Base-by-base conservation (phyloP, 768 basidiomycete species). In the Cystofilobasidium bisporidii region DNA sequence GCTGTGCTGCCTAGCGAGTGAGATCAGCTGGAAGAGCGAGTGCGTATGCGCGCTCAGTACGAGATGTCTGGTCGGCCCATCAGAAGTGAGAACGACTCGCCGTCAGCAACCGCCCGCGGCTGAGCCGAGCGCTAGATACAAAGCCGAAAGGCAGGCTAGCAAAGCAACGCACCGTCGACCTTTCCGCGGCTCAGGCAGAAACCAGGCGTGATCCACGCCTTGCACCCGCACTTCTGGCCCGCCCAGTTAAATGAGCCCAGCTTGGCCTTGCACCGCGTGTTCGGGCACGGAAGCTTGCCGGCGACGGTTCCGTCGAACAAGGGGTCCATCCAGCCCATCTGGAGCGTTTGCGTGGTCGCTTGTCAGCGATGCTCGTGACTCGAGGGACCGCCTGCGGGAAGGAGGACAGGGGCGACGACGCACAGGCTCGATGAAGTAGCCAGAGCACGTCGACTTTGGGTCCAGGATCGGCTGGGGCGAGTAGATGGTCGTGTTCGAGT, bases 191-290 rank as follows among this genome's bases (percentile, higher is more conserved):
- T 45, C 30, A 43, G 40, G 30, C 45, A 61, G 26, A 61, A 47
- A 6, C 40, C 91, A 53, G 92, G 92, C 12, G 86, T 86, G 32
- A 94, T 88, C 92, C 92, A 97, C 73, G 86, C 84, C 72, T 86
- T 88, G 74, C 92, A 97, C 28, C 89, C 87, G 74, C 92, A 94
- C 73, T 86, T 84, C 33, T 89, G 85, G 0, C 94, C 94, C 6
- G 92, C 91, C 96, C 96, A 99, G 75, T 96, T 92, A 72, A 86
- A 98, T 75, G 89, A 96, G 2, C 96, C 96, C 22, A 99, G 81
- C 79, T 99, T 99, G 30, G 84, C 85, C 3, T 82, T 82, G 73
- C 96, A 99, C 73, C 89, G 91, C 73, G 85, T 82, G 76, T 93
- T 94, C 4, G 96, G 96, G 72, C 96, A 99, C 0, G 83, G 68